Base-by-base conservation (phyloP, 352 stramenopile species). In the Blastocystis sp. region DNA sequence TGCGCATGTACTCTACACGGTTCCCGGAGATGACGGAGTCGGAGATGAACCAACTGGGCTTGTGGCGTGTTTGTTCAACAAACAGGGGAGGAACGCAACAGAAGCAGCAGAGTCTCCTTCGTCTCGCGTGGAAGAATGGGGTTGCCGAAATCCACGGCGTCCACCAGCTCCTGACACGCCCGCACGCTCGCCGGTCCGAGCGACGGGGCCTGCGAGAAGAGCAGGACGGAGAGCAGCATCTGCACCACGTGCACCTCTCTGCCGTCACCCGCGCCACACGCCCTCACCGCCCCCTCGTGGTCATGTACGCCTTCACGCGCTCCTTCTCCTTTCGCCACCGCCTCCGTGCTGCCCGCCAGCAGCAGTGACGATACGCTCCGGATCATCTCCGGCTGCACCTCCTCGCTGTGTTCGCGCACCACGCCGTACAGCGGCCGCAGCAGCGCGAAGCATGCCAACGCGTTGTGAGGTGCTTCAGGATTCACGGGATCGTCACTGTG, bases 221-320 rank as follows among this genome's bases (percentile, higher is more conserved):
- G n/a, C 21, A 76, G 21, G 14, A 76, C 52, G 10, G n/a, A 52
- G n/a, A 76, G 41, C 66, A 76, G 48, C n/a, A 28, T 56, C 48
- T 76, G 66, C 14, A 45, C 66, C 41, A 48, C 52, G 53, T 76
- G 66, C 19, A 56, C 21, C 53, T 40, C 41, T 52, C 66, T 76
- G 28, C 23, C 41, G 38, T 76, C 9, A 48, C n/a, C 23, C 41
- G 3, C 9, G 14, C n/a, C 14, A 21, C 21, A 3, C 19, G 53
- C 40, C 21, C n/a, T 14, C 28, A 76, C 66, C 66, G 34, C 2
- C 60, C 14, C 2, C 2, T 2, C n/a, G 48, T 76, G 28, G 2
- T 9, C 11, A 56, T 56, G 38, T 76, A 76, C 21, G 41, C 21
- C 14, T 76, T 41, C n/a, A 76, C 28, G 14, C 53, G 41, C 19